A percentile compares a stretch with the other conserved stretches of the same genome.
Conservation (phyloP, 495 filamentous ascomycete genomes). For the Talaromyces trachyspermus region DNA sequence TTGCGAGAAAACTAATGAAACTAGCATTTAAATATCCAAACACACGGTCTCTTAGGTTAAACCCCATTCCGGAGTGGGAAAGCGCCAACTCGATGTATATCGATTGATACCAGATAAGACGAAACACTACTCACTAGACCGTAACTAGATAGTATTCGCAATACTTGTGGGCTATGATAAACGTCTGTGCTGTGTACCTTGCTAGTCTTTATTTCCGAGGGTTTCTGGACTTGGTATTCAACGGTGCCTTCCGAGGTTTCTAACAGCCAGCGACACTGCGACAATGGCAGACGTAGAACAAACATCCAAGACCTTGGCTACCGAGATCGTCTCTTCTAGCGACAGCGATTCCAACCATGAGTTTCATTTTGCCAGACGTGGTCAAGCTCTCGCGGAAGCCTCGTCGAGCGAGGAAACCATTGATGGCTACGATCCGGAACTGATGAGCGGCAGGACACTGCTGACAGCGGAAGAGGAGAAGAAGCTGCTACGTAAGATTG, state of each 20-base stretch:
- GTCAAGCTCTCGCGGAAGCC: constrained; percentile 13
- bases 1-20: not conserved
- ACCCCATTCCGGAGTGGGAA: not conserved
- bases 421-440: constrained; percentile 31
- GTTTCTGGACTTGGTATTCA: not conserved
- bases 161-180: constrained; percentile 3
- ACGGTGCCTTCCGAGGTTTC: not conserved
- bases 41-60: not conserved
- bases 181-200: not conserved
- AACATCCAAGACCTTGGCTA: constrained; percentile 2
- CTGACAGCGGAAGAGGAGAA: constrained; percentile 36
- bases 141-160: constrained; percentile 1
- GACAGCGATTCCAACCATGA: constrained; percentile 17
- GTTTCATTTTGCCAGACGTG: constrained; percentile 16
- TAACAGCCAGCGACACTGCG: not conserved
- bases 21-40: not conserved
- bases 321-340: constrained; percentile 15
- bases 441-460: constrained; percentile 31
- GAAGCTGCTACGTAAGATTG: constrained; percentile 34
- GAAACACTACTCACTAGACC: too few species aligned
- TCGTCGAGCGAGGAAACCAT: constrained; percentile 20
- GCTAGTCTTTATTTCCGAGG: not conserved
- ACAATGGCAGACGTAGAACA: not conserved
- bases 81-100: not conserved
- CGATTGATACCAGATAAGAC: not conserved